Evolutionary conservation across 805 yeast species (phyloP).

Genomic region (Sungouiella thailandica): DNA sequence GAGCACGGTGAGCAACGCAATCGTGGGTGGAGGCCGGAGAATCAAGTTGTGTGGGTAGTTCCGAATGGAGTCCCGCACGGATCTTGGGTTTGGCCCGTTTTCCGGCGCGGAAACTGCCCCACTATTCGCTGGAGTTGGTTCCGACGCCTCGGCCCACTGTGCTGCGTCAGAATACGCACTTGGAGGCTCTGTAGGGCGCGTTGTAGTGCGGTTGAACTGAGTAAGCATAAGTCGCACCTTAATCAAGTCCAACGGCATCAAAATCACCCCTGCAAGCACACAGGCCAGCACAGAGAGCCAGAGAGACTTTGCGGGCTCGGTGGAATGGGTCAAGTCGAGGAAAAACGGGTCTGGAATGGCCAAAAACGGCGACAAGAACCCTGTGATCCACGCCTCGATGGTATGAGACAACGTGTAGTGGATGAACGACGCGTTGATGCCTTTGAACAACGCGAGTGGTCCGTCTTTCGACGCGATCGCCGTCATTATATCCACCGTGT

Average conservation of each 20-base stretch:
- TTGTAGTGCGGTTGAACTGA: constrained; percentile 36
- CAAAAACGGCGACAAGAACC: constrained; percentile 73
- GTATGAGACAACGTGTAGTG: constrained; percentile 70
- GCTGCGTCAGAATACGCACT: constrained; percentile 1
- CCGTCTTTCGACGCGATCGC: constrained; percentile 66
- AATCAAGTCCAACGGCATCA: constrained; percentile 79
- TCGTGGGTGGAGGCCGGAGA: constrained; percentile 47
- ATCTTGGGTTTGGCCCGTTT: constrained; percentile 39
- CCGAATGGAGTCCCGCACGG: constrained; percentile 65
- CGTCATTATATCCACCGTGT: constrained; percentile 61
- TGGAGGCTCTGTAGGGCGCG: constrained; percentile 3
- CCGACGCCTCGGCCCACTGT: background rate
- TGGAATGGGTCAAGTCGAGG: constrained; percentile 74
- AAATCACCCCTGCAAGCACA: constrained; percentile 61
- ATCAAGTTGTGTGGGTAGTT: constrained; percentile 54
- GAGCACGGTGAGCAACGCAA: constrained; percentile 46
- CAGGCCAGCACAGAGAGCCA: constrained; percentile 66
- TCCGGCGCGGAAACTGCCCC: background rate
- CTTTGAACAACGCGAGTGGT: constrained; percentile 65
- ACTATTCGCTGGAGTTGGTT: background rate
- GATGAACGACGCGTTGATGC: constrained; percentile 74
- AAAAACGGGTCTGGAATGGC: constrained; percentile 87
- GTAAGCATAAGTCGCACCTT: constrained; percentile 75
- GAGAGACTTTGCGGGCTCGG: constrained; percentile 68
- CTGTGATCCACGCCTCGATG: constrained; percentile 88